Evolutionary conservation across 1,139 yeast genomes (phyloP), one percentile per base, ranked within the genome.

Genomic region (Saccharomycopsis hybrid): DNA sequence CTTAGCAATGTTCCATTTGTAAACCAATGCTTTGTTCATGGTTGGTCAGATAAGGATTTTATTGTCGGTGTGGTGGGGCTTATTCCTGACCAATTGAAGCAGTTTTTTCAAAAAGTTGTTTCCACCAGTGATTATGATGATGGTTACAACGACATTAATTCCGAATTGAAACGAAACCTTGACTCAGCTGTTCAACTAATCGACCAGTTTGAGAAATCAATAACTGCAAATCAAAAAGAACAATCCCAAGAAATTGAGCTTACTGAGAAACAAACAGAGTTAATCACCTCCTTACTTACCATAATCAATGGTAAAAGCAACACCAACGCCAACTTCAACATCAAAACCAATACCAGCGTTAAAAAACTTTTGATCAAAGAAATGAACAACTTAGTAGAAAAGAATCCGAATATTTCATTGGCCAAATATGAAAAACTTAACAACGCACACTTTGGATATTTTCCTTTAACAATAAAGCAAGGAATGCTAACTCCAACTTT

Each of bases 401-500:
- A 41, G 18, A 44, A 48, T 31, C 51, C 48, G 9, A 48, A 41
- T 7, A 54, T 54, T 3, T 9, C 50, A 4, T 41, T 57, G 5
- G 36, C 49, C 4, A 73, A 73, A 1, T 81, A 76, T 60, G 87
- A 82, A 61, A 74, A 71, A 60, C 54, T 82, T 50, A 80, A 78
- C 62, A 82, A 82, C 60, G 58, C 78, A 18, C 64, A 63, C 46
- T 66, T 81, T 53, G 77, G 69, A 44, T 63, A 80, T 47, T 85
- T 80, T 54, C 87, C 88, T 4, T 73, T 82, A 61, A 76, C 74
- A 9, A 64, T 75, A 43, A 83, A 76, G 46, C 72, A 75, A 52
- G 80, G 78, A 45, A 75, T 78, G 27, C 64, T 82, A 51, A 82
- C 88, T 3, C 87, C 87, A 40, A 80, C 87, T 2, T 66, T 80